Evolutionary conservation across 331 rosid genomes (phyloP).

Genomic region (Acacia pycnantha): DNA sequence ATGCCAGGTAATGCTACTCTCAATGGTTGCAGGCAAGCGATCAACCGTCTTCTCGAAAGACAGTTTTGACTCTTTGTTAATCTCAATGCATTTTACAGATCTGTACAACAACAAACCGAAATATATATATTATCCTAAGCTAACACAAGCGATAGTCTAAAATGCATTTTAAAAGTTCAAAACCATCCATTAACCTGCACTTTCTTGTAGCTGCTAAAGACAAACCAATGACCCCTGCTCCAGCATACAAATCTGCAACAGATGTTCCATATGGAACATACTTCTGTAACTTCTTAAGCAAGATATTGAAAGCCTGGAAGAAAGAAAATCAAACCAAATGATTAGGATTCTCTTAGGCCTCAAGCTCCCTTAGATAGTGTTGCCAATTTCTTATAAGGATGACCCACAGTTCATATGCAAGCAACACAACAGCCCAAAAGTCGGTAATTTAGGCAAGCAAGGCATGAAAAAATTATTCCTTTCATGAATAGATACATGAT

Average conservation of each 20-base stretch:
- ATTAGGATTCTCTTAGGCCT: background rate
- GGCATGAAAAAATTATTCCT: conserved; percentile 23
- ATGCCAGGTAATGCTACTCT: conserved; percentile 89
- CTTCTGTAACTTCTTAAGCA: conserved; percentile 84
- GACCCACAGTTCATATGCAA: background rate
- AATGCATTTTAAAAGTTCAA: conserved; percentile 12
- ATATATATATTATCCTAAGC: conserved; percentile 8
- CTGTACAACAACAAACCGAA: conserved; percentile 38
- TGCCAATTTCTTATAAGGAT: background rate
- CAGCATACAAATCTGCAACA: conserved; percentile 93
- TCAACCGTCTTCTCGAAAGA: conserved; percentile 90
- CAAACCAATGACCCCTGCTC: conserved; percentile 94
- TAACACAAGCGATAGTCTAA: conserved; percentile 12
- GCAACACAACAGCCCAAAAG: background rate
- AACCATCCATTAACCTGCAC: conserved; percentile 73
- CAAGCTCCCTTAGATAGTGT: background rate
- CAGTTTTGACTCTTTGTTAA: conserved; percentile 83
- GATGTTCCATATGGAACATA: conserved; percentile 87
- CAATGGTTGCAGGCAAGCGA: conserved; percentile 62
- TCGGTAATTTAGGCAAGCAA: conserved; percentile 6
- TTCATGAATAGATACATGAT: background rate
- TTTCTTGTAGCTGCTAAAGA: conserved; percentile 88
- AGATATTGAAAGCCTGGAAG: conserved; percentile 76
- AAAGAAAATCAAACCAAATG: background rate
- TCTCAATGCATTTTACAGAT: conserved; percentile 87